These are phyloP conservation scores for Phialocephala sp. DNA, from an alignment of 2,329 filamentous ascomycete species.

Conservation along the genomic window DNA sequence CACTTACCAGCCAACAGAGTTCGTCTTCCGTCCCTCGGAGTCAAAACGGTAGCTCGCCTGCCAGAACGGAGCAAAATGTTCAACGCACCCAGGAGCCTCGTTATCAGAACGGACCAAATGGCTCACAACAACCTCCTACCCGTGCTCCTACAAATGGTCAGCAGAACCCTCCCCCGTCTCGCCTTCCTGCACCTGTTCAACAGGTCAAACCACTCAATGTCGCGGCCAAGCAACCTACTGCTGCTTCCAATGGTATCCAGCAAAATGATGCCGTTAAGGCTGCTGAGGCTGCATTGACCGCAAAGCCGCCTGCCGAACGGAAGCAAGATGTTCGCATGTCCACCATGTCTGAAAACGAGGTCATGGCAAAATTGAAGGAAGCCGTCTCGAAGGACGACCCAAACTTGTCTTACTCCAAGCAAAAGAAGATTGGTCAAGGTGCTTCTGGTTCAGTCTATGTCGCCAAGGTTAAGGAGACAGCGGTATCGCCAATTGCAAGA, in stretches of 20 bases:
- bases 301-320: conserved; percentile 77
- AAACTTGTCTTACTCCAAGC: conserved; percentile 94
- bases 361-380: conserved; percentile 94
- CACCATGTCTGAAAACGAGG: conserved; percentile 94
- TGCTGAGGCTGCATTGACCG: conserved; percentile 85
- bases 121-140: conserved; percentile 36
- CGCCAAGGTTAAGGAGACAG: conserved; percentile 89
- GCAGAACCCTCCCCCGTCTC: conserved; percentile 52
- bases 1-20: conserved; percentile 56
- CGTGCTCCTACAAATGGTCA: conserved; percentile 55
- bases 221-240: conserved; percentile 62
- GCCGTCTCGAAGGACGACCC: conserved; percentile 96
- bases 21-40: conserved; percentile 50
- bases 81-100: conserved; percentile 41
- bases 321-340: conserved; percentile 98
- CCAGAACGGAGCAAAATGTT: conserved; percentile 51
- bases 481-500: conserved; percentile 79
- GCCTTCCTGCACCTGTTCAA: conserved; percentile 58
- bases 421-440: conserved; percentile 99
- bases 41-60: conserved; percentile 43
- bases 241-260: conserved; percentile 42
- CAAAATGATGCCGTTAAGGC: conserved; percentile 78
- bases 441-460: conserved; percentile 98
- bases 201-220: conserved; percentile 81
- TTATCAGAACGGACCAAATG: conserved; percentile 50